Evolutionary conservation across 805 yeast genomes (phyloP).

Genomic region (Sungouiella blattae): DNA sequence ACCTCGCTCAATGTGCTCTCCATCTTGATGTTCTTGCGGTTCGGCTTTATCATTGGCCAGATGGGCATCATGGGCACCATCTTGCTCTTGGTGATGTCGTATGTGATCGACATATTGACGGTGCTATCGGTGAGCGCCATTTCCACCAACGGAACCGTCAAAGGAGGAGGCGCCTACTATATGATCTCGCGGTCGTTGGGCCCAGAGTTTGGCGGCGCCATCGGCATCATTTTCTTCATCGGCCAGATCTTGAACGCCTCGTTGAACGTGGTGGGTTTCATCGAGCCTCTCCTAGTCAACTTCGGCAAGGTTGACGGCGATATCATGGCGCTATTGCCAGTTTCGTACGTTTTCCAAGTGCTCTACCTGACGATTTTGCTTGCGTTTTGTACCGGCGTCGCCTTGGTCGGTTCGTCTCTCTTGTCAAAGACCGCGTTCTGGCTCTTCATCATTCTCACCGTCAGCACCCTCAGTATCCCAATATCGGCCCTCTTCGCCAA

Average conservation of each 20-base stretch:
- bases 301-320: slow-evolving; percentile 64
- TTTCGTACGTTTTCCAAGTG: slow-evolving; percentile 65
- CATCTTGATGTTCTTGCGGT: slow-evolving; percentile 90
- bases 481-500: slow-evolving; percentile 62
- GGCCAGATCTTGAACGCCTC: slow-evolving; percentile 94
- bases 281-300: slow-evolving; percentile 83
- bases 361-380: slow-evolving; percentile 68
- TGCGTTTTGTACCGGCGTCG: slow-evolving; percentile 67
- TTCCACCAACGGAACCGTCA: slow-evolving; percentile 94
- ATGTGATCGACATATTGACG: slow-evolving; percentile 77
- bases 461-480: slow-evolving; percentile 80
- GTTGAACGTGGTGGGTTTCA: slow-evolving; percentile 91
- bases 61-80: slow-evolving; percentile 84
- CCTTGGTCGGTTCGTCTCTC: slow-evolving; percentile 74
- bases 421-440: slow-evolving; percentile 82
- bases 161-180: slow-evolving; percentile 98
- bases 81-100: slow-evolving; percentile 64
- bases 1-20: slow-evolving; percentile 90
- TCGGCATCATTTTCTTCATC: slow-evolving; percentile 88
- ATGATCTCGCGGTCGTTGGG: slow-evolving; percentile 95
- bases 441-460: slow-evolving; percentile 60
- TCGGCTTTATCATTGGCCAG: slow-evolving; percentile 94
- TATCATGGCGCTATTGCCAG: slow-evolving; percentile 57
- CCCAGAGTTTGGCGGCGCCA: slow-evolving; percentile 97
- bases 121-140: slow-evolving; percentile 91